Conservation (phyloP, 495 filamentous ascomycete species). For the Gamarada debralockiae region DNA sequence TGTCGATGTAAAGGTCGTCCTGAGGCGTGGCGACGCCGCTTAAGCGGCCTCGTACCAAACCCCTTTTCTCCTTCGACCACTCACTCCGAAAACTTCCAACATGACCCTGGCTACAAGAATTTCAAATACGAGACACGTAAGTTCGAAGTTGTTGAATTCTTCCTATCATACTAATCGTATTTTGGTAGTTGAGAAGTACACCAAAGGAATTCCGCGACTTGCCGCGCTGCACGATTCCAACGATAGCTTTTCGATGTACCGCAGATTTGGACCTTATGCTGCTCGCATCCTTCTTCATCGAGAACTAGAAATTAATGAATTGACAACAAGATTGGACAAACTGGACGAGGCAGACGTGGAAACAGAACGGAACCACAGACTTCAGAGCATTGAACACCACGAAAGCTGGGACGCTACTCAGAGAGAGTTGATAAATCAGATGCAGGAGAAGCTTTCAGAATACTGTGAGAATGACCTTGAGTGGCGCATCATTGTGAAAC, state of each 20-base stretch:
- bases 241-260: not conserved
- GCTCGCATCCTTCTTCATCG: slow-evolving; percentile 29
- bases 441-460: not conserved
- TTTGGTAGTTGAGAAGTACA: slow-evolving; percentile 20
- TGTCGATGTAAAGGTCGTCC: too few species aligned
- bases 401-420: not conserved
- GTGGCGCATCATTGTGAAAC: not conserved
- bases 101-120: too few species aligned
- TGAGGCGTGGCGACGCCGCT: too few species aligned
- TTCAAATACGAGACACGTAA: too few species aligned
- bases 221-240: not conserved
- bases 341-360: slow-evolving; percentile 25
- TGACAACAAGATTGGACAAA: slow-evolving; percentile 27
- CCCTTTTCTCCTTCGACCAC: too few species aligned
- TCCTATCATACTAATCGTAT: too few species aligned
- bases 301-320: slow-evolving; percentile 28
- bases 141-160: too few species aligned
- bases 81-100: too few species aligned
- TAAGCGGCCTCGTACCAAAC: too few species aligned
- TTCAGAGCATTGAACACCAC: not conserved
- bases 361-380: not conserved
- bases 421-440: not conserved
- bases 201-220: slow-evolving; percentile 3
- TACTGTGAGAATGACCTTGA: not conserved
- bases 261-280: not conserved